phyloP scores from a whole-genome alignment of 2,329 filamentous ascomycete species.

The Lomentospora prolificans region DNA sequence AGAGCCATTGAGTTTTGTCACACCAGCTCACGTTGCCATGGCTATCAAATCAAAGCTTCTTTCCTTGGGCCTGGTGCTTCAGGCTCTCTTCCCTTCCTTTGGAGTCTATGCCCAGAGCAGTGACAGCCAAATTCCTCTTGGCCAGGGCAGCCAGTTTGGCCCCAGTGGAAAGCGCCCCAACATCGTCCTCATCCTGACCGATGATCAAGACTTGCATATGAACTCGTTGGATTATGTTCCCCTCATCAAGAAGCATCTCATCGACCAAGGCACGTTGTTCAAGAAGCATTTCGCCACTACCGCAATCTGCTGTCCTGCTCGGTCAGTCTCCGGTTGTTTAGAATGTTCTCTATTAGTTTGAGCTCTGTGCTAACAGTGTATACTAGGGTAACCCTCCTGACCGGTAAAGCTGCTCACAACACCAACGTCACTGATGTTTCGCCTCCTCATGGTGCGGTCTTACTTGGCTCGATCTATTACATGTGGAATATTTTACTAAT shows the following conservation, averaged over 20 bases:
- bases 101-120: neutral
- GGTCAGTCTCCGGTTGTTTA: no score
- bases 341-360: slow-evolving; percentile 35
- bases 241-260: slow-evolving; percentile 41
- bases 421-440: slow-evolving; percentile 49
- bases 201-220: slow-evolving; percentile 56
- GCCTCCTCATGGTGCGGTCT: slow-evolving; percentile 45
- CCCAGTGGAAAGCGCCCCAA: slow-evolving; percentile 30
- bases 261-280: slow-evolving; percentile 47
- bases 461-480: no score
- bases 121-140: slow-evolving; percentile 8
- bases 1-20: no score
- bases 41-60: neutral
- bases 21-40: no score
- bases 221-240: slow-evolving; percentile 51
- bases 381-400: slow-evolving; percentile 40
- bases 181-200: slow-evolving; percentile 55
- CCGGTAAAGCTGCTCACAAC: slow-evolving; percentile 53
- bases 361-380: slow-evolving; percentile 31
- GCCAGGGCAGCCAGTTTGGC: neutral
- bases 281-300: slow-evolving; percentile 55
- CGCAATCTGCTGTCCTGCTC: slow-evolving; percentile 54
- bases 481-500: no score
- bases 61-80: neutral
- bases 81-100: neutral